These are phyloP conservation scores for Spiraea crenata DNA, from an alignment of 331 rosid species.

Conservation along the genomic window DNA sequence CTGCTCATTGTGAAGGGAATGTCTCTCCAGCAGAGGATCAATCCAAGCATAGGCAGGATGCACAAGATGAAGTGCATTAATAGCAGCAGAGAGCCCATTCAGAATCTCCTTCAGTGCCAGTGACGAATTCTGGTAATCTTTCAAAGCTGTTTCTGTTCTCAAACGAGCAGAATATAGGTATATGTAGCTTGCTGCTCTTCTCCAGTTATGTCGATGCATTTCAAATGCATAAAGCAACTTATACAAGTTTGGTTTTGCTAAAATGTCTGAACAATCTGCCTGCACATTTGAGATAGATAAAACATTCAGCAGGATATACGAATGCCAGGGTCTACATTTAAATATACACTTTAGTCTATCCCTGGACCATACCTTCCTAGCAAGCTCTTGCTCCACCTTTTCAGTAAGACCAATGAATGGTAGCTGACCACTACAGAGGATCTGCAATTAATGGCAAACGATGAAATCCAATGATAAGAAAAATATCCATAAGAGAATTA, in stretches of 20 bases:
- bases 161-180: constrained; percentile 80
- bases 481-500: background rate
- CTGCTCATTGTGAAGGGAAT: constrained; percentile 43
- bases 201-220: constrained; percentile 90
- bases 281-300: constrained; percentile 30
- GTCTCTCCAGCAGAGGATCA: constrained; percentile 58
- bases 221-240: constrained; percentile 92
- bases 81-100: constrained; percentile 79
- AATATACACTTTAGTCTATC: constrained; percentile 17
- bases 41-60: constrained; percentile 86
- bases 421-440: constrained; percentile 81
- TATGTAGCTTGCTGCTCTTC: constrained; percentile 79
- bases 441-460: constrained; percentile 40
- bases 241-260: constrained; percentile 80
- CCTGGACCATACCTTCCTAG: constrained; percentile 70
- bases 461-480: background rate
- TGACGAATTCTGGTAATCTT: constrained; percentile 54
- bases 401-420: constrained; percentile 87
- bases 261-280: constrained; percentile 87
- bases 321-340: constrained; percentile 15
- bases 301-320: constrained; percentile 18
- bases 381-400: constrained; percentile 96
- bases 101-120: constrained; percentile 72
- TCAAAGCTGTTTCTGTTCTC: constrained; percentile 55
- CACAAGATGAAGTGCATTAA: constrained; percentile 87